These are phyloP conservation scores for Candida chauliodis DNA, from an alignment of 805 yeast species.

Conservation along the genomic window DNA sequence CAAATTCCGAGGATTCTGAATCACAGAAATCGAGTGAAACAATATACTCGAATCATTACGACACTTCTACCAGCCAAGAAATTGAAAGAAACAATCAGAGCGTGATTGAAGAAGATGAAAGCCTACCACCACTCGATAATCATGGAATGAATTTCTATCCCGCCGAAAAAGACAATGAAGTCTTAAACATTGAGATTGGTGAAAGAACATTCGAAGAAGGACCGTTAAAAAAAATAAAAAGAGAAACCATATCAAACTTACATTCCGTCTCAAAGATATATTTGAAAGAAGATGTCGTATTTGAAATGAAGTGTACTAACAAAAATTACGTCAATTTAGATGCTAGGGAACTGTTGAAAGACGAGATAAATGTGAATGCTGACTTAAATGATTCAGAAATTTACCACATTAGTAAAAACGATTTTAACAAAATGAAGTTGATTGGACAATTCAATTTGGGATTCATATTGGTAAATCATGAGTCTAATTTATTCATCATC, in stretches of 20 bases:
- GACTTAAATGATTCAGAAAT: conserved; percentile 45
- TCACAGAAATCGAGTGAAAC: not conserved
- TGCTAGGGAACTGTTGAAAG: not conserved
- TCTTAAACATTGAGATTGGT: conserved; percentile 8
- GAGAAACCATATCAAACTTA: not conserved
- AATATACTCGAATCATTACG: not conserved
- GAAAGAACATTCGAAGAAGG: conserved; percentile 5
- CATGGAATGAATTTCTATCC: conserved; percentile 13
- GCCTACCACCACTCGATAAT: no score
- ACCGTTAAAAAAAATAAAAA: conserved; percentile 8
- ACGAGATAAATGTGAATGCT: conserved; percentile 5
- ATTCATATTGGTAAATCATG: conserved; percentile 71
- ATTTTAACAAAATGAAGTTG: conserved; percentile 70
- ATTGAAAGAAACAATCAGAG: not conserved
- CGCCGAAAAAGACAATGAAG: conserved; percentile 6
- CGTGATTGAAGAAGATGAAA: not conserved
- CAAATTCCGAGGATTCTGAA: no score
- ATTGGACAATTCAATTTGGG: conserved; percentile 97
- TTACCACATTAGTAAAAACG: conserved; percentile 63
- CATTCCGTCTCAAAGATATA: not conserved
- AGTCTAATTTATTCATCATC: conserved; percentile 64
- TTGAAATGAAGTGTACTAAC: not conserved
- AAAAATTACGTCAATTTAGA: not conserved
- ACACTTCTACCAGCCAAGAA: not conserved
- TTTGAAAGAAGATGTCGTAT: not conserved